These are phyloP conservation scores for Amanita rubescens DNA, from an alignment of 768 basidiomycete genomes.

Conservation along the genomic window DNA sequence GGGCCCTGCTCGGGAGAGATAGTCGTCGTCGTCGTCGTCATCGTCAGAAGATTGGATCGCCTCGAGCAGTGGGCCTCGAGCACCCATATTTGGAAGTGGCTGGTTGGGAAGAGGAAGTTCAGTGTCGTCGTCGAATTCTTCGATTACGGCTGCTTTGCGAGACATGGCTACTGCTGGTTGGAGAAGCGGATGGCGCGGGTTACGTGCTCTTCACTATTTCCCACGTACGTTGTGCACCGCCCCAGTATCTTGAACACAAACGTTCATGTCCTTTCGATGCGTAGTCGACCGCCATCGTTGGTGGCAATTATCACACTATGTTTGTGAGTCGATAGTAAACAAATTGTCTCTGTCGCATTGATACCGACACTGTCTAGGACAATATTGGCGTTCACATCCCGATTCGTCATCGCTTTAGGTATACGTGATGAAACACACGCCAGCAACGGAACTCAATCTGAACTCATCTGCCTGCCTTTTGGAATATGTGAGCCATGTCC, in stretches of 20 bases:
- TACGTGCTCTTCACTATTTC: conserved; percentile 7
- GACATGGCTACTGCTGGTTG: too few species aligned
- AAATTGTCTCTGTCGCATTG: neutral
- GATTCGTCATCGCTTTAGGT: conserved; percentile 2
- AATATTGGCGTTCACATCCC: conserved; percentile 11
- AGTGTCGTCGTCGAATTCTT: conserved; percentile 93
- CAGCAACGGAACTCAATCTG: conserved; percentile 22
- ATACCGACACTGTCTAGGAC: conserved; percentile 2
- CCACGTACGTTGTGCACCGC: conserved; percentile 12
- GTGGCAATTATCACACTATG: conserved; percentile 25
- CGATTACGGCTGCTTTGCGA: conserved; percentile 58
- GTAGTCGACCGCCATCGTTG: conserved; percentile 4
- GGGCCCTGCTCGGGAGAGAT: conserved; percentile 39
- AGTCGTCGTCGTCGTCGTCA: conserved; percentile 32
- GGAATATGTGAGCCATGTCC: conserved; percentile 61
- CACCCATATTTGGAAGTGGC: conserved; percentile 57
- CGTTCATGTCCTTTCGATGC: conserved; percentile 16
- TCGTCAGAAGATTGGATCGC: conserved; percentile 55
- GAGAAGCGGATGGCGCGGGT: too few species aligned
- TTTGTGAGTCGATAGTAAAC: conserved; percentile 20
- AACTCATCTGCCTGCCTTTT: conserved; percentile 44
- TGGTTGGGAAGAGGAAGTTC: conserved; percentile 75
- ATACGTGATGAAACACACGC: neutral
- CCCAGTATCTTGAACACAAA: neutral
- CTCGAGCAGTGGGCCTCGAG: conserved; percentile 71